A percentile compares a stretch with the other conserved stretches of the same genome.
Conservation (phyloP, 2,329 filamentous ascomycete genomes). For the Aurifilum marmelostoma region DNA sequence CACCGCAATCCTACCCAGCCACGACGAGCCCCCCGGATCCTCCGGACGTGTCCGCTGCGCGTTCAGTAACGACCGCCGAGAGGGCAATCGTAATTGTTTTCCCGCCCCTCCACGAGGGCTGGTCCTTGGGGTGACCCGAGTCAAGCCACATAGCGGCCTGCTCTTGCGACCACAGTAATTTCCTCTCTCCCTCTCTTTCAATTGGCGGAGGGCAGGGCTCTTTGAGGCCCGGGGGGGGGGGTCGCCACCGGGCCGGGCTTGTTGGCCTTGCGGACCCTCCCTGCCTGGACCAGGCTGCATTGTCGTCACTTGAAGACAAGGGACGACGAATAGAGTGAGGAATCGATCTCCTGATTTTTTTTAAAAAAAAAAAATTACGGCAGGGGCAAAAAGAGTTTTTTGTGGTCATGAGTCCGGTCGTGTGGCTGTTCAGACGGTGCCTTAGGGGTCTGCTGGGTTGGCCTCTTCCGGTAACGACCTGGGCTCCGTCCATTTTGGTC, state of each 20-base stretch:
- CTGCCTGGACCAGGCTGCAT: slow-evolving; percentile 4
- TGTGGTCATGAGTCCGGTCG: too few species aligned
- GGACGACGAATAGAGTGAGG: background rate
- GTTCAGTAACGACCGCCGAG: too few species aligned
- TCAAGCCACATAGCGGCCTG: background rate
- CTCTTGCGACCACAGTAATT: background rate
- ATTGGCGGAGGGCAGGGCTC: too few species aligned
- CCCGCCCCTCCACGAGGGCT: background rate
- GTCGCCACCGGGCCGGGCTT: slow-evolving; percentile 1
- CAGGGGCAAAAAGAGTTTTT: too few species aligned
- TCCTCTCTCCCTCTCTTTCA: background rate
- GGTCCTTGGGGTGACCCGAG: too few species aligned
- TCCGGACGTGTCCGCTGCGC: background rate
- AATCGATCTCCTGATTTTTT: too few species aligned
- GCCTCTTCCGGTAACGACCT: background rate
- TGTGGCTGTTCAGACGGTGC: background rate
- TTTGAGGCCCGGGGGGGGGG: background rate
- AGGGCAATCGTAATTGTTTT: too few species aligned
- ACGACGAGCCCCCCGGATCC: background rate
- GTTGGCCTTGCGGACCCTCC: background rate
- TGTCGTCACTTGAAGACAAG: background rate
- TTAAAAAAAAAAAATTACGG: too few species aligned
- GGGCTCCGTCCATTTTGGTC: background rate
- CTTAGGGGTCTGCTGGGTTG: background rate
- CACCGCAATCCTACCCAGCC: background rate